These are phyloP conservation scores for Huntiella bhutanensis DNA, from an alignment of 2,329 filamentous ascomycete species.

Conservation along the genomic window DNA sequence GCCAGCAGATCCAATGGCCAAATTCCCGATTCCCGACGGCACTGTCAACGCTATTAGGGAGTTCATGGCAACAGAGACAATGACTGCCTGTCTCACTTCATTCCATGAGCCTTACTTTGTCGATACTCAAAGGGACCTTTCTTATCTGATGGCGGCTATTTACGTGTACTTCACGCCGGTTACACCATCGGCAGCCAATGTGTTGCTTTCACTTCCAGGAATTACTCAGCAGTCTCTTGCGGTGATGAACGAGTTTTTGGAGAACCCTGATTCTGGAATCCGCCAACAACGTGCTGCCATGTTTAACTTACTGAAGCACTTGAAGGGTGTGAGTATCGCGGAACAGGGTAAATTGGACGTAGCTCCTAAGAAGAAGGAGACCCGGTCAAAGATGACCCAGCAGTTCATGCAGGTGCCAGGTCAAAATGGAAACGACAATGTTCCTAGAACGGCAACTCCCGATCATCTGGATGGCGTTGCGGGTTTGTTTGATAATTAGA, in stretches of 20 bases:
- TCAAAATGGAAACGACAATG: slow-evolving; percentile 11
- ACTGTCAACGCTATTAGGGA: slow-evolving; percentile 57
- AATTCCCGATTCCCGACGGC: slow-evolving; percentile 27
- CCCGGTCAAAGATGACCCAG: slow-evolving; percentile 42
- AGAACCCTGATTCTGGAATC: slow-evolving; percentile 38
- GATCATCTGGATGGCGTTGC: slow-evolving; percentile 37
- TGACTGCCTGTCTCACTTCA: slow-evolving; percentile 76
- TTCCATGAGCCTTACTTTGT: slow-evolving; percentile 94
- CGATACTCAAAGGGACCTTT: slow-evolving; percentile 83
- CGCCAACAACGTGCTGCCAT: slow-evolving; percentile 65
- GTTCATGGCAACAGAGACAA: slow-evolving; percentile 73
- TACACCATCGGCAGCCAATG: slow-evolving; percentile 50
- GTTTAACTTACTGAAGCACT: slow-evolving; percentile 64
- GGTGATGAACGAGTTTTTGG: slow-evolving; percentile 40
- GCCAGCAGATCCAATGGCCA: slow-evolving; percentile 19
- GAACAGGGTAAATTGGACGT: slow-evolving; percentile 73
- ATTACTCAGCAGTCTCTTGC: slow-evolving; percentile 52
- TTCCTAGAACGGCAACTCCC: slow-evolving; percentile 21
- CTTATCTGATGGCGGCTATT: slow-evolving; percentile 70
- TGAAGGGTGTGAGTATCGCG: slow-evolving; percentile 80
- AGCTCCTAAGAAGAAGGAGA: slow-evolving; percentile 27
- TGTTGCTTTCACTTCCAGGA: slow-evolving; percentile 65
- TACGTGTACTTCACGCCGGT: slow-evolving; percentile 54
- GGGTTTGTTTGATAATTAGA: slow-evolving; percentile 26
- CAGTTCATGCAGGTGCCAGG: slow-evolving; percentile 41